Conservation (phyloP, 768 basidiomycete species). For the Boletus sp. region DNA sequence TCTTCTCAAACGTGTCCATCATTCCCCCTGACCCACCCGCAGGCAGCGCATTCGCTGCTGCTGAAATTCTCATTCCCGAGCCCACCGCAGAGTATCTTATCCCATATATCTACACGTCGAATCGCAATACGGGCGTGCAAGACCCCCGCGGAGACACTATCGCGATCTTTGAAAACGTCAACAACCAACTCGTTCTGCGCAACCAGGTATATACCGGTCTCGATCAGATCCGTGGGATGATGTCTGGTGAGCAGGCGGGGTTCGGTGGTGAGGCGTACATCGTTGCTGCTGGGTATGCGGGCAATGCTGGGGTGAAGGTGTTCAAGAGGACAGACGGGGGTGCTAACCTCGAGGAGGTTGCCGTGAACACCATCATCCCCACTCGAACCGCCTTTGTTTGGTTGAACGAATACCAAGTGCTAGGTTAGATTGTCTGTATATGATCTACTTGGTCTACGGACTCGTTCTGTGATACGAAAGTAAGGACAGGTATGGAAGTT, state of each 20-base stretch:
- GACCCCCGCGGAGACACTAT: conserved; percentile 62
- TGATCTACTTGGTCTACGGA: no score
- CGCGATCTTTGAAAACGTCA: conserved; percentile 53
- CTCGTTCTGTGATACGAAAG: no score
- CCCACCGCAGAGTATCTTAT: conserved; percentile 45
- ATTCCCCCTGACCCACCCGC: conserved; percentile 41
- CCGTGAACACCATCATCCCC: conserved; percentile 50
- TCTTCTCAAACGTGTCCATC: conserved; percentile 51
- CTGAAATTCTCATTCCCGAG: conserved; percentile 61
- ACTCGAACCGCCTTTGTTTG: conserved; percentile 55
- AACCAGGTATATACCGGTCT: conserved; percentile 62
- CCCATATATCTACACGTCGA: conserved; percentile 66
- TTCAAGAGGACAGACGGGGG: conserved; percentile 56
- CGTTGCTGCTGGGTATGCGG: conserved; percentile 53
- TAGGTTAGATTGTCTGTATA: background rate
- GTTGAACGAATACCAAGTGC: conserved; percentile 6
- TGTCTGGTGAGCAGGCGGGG: conserved; percentile 44
- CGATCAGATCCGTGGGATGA: conserved; percentile 19
- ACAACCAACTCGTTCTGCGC: conserved; percentile 39
- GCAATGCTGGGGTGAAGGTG: conserved; percentile 55
- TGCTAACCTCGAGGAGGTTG: conserved; percentile 49
- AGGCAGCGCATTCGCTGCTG: conserved; percentile 47
- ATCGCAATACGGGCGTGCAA: conserved; percentile 57
- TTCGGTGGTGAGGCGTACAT: conserved; percentile 50
- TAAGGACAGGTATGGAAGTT: no score